Percentiles rank a stretch among this genome's conserved stretches.
These are phyloP conservation scores for Coprinopsis marcescibilis DNA, from an alignment of 768 basidiomycete species.

Conservation along the genomic window DNA sequence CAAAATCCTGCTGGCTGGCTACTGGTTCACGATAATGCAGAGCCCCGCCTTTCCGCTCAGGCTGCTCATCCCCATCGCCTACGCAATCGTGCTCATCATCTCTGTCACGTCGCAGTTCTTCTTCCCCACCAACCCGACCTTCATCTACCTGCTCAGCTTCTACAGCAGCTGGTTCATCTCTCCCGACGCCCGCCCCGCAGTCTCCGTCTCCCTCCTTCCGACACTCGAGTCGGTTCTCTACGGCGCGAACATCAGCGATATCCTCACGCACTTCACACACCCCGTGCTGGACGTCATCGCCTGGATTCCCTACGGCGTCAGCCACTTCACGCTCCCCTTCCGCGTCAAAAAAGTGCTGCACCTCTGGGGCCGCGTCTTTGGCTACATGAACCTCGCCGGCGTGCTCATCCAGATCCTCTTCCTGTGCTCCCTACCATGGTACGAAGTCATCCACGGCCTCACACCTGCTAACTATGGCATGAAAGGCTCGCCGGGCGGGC, in stretches of 20 bases:
- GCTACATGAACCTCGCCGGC: no score
- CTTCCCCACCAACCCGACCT: slow-evolving; percentile 79
- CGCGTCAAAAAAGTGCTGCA: slow-evolving; percentile 74
- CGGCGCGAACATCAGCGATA: slow-evolving; percentile 96
- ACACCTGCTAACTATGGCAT: slow-evolving; percentile 96
- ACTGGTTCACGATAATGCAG: slow-evolving; percentile 74
- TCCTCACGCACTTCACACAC: slow-evolving; percentile 92
- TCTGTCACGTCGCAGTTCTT: slow-evolving; percentile 91
- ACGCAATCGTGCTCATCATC: slow-evolving; percentile 61
- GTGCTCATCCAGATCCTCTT: no score
- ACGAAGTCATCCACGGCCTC: slow-evolving; percentile 93
- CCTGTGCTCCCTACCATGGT: no score
- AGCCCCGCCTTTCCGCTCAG: slow-evolving; percentile 67
- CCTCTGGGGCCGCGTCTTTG: slow-evolving; percentile 82
- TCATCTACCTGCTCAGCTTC: slow-evolving; percentile 81
- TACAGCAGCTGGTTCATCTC: slow-evolving; percentile 88
- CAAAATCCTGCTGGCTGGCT: slow-evolving; percentile 53
- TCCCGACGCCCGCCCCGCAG: slow-evolving; percentile 62
- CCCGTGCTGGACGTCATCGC: slow-evolving; percentile 88
- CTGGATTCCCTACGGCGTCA: slow-evolving; percentile 96
- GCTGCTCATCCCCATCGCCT: slow-evolving; percentile 70
- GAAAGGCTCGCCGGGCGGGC: no score
- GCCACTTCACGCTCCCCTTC: slow-evolving; percentile 87
- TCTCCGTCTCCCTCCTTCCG: slow-evolving; percentile 89
- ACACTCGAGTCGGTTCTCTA: slow-evolving; percentile 93